Percentiles rank a stretch among this genome's conserved stretches.
Evolutionary conservation across 495 filamentous ascomycete species (phyloP).

Genomic region (Aspergillus egyptiacus): DNA sequence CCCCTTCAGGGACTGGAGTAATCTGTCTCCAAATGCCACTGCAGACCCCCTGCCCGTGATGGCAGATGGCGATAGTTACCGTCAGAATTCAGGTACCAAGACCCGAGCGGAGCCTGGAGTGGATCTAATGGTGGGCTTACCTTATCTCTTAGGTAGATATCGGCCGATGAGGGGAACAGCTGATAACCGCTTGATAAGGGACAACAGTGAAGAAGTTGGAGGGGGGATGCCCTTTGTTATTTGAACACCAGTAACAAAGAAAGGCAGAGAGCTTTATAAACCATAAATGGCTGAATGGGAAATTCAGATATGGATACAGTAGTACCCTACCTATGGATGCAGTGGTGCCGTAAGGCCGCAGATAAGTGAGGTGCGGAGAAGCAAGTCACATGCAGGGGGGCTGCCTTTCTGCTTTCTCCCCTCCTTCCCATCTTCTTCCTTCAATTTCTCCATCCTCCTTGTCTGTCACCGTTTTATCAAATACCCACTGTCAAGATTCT

Average conservation of each 20-base stretch:
- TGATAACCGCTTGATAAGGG: conserved; percentile 3
- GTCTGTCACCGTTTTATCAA: neutral
- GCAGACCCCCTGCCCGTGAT: too few relatives aligned
- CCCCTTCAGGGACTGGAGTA: too few relatives aligned
- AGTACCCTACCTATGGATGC: too few relatives aligned
- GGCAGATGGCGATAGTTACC: too few relatives aligned
- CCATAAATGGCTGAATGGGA: neutral
- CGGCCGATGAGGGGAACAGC: conserved; percentile 6
- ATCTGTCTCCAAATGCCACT: too few relatives aligned
- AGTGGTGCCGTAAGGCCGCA: conserved; percentile 7
- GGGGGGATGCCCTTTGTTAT: too few relatives aligned
- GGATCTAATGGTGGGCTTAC: neutral
- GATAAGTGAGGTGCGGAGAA: conserved; percentile 23
- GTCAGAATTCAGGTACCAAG: neutral
- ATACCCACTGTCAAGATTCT: neutral
- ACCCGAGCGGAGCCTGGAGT: neutral
- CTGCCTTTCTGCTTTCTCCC: conserved; percentile 7
- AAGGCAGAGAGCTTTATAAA: too few relatives aligned
- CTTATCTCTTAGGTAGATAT: conserved; percentile 4
- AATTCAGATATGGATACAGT: too few relatives aligned
- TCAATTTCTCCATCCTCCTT: conserved; percentile 5
- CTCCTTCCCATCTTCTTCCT: neutral
- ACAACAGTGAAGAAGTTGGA: too few relatives aligned
- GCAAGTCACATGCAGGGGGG: conserved; percentile 18
- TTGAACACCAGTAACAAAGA: too few relatives aligned